These are phyloP conservation scores for Epichloe bromicola DNA, from an alignment of 2,329 filamentous ascomycete species.

Conservation along the genomic window DNA sequence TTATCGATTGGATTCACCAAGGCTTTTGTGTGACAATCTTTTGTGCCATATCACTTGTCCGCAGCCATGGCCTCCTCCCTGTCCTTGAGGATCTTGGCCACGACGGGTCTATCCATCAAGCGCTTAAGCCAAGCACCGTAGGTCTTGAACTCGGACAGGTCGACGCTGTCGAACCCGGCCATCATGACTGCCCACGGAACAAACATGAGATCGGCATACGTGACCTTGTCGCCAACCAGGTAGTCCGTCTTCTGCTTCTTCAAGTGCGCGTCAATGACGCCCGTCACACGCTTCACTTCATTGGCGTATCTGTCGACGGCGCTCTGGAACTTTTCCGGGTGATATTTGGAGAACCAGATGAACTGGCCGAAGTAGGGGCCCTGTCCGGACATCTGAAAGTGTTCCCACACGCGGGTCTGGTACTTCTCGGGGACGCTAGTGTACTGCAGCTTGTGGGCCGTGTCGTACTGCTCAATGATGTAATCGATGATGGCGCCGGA, in stretches of 20 bases:
- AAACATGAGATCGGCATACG: conserved; percentile 16
- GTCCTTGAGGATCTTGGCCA: conserved; percentile 3
- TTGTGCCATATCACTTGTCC: not conserved
- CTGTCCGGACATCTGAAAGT: conserved; percentile 14
- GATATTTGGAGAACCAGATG: conserved; percentile 11
- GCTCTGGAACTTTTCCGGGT: conserved; percentile 13
- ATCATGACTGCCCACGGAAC: conserved; percentile 9
- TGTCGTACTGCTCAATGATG: conserved; percentile 13
- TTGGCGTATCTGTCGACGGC: conserved; percentile 18
- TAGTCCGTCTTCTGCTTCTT: conserved; percentile 11
- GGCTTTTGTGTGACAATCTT: not conserved
- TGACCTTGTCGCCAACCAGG: conserved; percentile 12
- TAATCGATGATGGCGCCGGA: conserved; percentile 14
- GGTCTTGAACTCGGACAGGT: not conserved
- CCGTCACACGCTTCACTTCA: conserved; percentile 16
- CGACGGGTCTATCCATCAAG: conserved; percentile 1
- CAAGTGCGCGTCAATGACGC: conserved; percentile 14
- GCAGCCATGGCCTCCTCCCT: conserved; percentile 1
- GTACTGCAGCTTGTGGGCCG: conserved; percentile 7
- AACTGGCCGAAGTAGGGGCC: conserved; percentile 19
- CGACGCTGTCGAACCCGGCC: not conserved
- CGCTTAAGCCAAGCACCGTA: conserved; percentile 5
- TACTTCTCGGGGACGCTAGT: conserved; percentile 6
- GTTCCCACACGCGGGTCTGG: conserved; percentile 7
- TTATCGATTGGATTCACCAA: no score